Evolutionary conservation across 2,329 filamentous ascomycete species (phyloP), one percentile per base, ranked within the genome.

Genomic region (Xylogone sp.): DNA sequence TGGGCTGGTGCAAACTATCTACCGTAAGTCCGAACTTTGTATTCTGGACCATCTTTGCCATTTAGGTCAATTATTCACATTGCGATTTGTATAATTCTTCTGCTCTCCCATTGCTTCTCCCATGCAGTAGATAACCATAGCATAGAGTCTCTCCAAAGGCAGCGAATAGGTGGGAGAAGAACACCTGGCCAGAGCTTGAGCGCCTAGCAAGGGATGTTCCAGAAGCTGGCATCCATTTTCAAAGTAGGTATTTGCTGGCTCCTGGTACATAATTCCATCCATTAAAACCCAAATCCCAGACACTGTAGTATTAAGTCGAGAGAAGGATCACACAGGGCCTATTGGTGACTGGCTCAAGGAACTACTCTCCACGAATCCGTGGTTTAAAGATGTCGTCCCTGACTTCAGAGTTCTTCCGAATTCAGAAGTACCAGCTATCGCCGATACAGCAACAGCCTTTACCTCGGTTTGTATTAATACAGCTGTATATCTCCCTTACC

Each of bases 381-480:
- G 89, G 89, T 93, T 84, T 69, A 81, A 79, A 63, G 73, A 83
- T 46, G 69, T 90, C 1, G 81, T 92, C 45, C 84, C 86, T 12
- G 83, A 93, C 70, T 93, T 84, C 69, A 79, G 81, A 54, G 72
- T 83, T 52, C 69, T 93, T 3, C 65, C 77, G 3, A 67, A 76
- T 29, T 68, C 72, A 9, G 76, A 87, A 59, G 72, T 96, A 1
- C 80, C 82, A 0, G 61, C 72, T 0, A 88, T 81, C 18, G 80
- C 86, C 49, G 85, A 90, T 54, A 87, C 86, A 10, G 91, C 84
- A 21, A 88, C 82, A 47, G 75, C 79, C 50, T 96, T 94, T 68
- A 90, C 82, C 7, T 93, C 88, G 1, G 85, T 96, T 42, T 97
- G 92, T 71, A 93, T 97, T 68, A 97, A 97, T 71, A 89, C 89